Conservation (phyloP, 495 filamentous ascomycete genomes). For the Aspergillus cavernicola region DNA sequence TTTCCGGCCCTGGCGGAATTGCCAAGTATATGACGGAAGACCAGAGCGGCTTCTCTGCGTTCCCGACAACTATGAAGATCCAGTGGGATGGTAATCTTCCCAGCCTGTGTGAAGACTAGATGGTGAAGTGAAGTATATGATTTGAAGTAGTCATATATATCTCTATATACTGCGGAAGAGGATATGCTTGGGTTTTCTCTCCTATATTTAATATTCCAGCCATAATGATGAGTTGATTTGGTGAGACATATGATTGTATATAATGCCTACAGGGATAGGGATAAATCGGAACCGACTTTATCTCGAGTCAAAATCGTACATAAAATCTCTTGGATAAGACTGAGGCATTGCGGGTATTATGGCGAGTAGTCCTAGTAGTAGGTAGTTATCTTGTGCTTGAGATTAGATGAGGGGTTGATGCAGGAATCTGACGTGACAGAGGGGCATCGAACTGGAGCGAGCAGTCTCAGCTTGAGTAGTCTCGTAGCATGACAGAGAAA, state of each 20-base stretch:
- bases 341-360: too few species aligned
- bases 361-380: too few species aligned
- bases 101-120: conserved; percentile 1
- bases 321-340: too few species aligned
- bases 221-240: too few species aligned
- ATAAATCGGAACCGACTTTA: too few species aligned
- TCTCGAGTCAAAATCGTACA: too few species aligned
- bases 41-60: conserved; percentile 64
- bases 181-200: too few species aligned
- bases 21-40: conserved; percentile 69
- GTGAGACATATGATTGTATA: too few species aligned
- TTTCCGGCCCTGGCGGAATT: conserved; percentile 51
- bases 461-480: not conserved
- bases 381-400: not conserved
- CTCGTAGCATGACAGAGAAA: not conserved
- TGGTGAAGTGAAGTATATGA: too few species aligned
- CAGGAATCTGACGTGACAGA: not conserved
- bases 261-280: not conserved
- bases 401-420: conserved; percentile 7
- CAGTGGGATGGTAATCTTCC: conserved; percentile 46
- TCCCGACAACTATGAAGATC: conserved; percentile 61
- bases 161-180: not conserved
- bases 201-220: too few species aligned
- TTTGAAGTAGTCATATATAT: too few species aligned
- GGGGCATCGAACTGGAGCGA: not conserved